These are phyloP conservation scores for Paraphaeosphaeria minitans DNA, from an alignment of 2,329 filamentous ascomycete genomes.

Conservation along the genomic window DNA sequence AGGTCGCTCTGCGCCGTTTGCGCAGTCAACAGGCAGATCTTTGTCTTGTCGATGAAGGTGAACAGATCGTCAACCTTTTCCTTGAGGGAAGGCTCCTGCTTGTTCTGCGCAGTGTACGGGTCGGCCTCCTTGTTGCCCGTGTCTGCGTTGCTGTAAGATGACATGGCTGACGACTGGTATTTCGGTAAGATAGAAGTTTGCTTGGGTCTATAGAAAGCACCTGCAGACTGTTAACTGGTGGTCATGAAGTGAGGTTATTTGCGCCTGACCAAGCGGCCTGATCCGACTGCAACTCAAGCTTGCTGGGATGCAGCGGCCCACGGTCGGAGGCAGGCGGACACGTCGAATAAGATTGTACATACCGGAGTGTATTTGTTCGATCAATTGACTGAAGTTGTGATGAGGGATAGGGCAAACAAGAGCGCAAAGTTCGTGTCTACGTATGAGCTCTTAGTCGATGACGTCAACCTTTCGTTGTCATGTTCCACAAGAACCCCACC, in stretches of 20 bases:
- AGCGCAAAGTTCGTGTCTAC: constrained; percentile 4
- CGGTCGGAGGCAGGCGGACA: neutral
- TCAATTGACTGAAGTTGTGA: neutral
- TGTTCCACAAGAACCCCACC: constrained; percentile 13
- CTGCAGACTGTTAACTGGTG: neutral
- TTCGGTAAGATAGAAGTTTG: neutral
- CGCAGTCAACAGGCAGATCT: constrained; percentile 91
- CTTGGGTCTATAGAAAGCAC: neutral
- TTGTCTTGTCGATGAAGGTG: constrained; percentile 72
- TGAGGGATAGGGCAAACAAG: neutral
- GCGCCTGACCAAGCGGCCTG: constrained; percentile 11
- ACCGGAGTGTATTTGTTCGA: neutral
- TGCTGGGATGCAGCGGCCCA: neutral
- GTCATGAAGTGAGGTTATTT: neutral
- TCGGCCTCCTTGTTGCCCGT: constrained; percentile 61
- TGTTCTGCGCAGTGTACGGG: constrained; percentile 79
- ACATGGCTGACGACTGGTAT: constrained; percentile 28
- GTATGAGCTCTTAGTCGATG: constrained; percentile 15
- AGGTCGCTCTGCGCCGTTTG: constrained; percentile 67
- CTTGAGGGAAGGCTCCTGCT: constrained; percentile 70
- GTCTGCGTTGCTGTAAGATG: constrained; percentile 48
- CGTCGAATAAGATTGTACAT: constrained; percentile 7
- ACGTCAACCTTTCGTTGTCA: constrained; percentile 19
- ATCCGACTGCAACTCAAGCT: neutral
- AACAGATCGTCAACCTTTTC: constrained; percentile 78